Evolutionary conservation across 169 alveolate species (phyloP), one percentile per base, ranked within the genome.

Genomic region (Eimeria sp.): DNA sequence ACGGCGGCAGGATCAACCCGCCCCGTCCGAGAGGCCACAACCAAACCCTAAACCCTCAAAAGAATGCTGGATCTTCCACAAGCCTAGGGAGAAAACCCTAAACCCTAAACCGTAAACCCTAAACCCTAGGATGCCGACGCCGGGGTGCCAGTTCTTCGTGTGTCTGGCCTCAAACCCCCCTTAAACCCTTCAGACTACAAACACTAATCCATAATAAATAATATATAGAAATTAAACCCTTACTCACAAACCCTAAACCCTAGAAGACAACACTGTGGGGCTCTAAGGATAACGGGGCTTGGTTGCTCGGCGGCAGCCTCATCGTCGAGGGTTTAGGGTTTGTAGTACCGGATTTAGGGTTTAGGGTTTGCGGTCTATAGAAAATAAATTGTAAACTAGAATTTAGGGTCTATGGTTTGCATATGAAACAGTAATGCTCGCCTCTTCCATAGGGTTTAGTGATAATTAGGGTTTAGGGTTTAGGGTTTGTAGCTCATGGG

Each of bases 31-130:
- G 30, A 20, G 5, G 75, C 75, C 20, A 20, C 13, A 20, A 7
- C 47, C 22, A 70, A 70, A 70, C 80, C 80, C 80, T 70, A 70
- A 70, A 70, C 80, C 80, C 80, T 70, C 11, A 34, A 70, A 34
- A 70, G 5, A 10, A n/a, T n/a, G 7, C 10, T 0, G 7, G 7
- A n/a, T 34, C 43, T 30, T 16, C 47, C 7, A 16, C 80, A 16
- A 70, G 18, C 43, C 47, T n/a, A 22, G 27, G 14, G 47, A 70
- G 27, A 11, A 61, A 61, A 61, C 70, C 80, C 80, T 70, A 70
- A 70, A 70, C 80, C 80, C 80, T 70, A 70, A 70, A 70, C 80
- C 80, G 49, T 70, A 70, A 70, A 70, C 80, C 80, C 80, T 70
- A 70, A 70, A 70, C 80, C 80, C 80, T 70, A 20, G 20, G 14